A percentile compares a stretch with the other conserved stretches of the same genome.
phyloP scores from a whole-genome alignment of 2,329 filamentous ascomycete species.

The Aschersonia sp. region DNA sequence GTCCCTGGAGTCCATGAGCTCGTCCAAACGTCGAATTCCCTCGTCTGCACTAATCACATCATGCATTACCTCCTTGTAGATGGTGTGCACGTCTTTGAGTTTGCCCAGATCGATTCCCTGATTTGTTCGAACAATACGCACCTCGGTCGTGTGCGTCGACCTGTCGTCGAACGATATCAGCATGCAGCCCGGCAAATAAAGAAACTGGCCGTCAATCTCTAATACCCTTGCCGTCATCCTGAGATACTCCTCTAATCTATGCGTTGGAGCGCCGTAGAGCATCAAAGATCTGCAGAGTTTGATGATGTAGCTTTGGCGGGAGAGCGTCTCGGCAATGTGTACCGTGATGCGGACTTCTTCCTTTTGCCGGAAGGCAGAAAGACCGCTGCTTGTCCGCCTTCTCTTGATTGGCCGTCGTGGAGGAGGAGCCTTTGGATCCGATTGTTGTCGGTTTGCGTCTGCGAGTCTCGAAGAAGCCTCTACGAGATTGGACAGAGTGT shows the following conservation, averaged over 20 bases:
- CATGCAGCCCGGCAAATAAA: slow-evolving; percentile 87
- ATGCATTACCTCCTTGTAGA: slow-evolving; percentile 53
- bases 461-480: slow-evolving; percentile 24
- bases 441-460: slow-evolving; percentile 8
- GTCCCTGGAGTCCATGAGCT: slow-evolving; percentile 36
- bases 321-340: slow-evolving; percentile 52
- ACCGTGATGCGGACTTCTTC: slow-evolving; percentile 31
- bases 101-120: slow-evolving; percentile 48
- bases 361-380: slow-evolving; percentile 24
- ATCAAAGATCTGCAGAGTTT: slow-evolving; percentile 76
- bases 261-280: slow-evolving; percentile 78
- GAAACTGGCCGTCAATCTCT: slow-evolving; percentile 74
- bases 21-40: slow-evolving; percentile 36
- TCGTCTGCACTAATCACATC: slow-evolving; percentile 44
- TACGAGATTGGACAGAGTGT: slow-evolving; percentile 30
- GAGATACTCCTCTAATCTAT: slow-evolving; percentile 82
- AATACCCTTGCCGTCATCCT: slow-evolving; percentile 71
- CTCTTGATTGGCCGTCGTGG: slow-evolving; percentile 21
- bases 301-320: slow-evolving; percentile 68
- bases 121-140: slow-evolving; percentile 44
- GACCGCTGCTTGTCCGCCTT: slow-evolving; percentile 19
- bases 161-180: slow-evolving; percentile 75
- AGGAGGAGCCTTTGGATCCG: slow-evolving; percentile 8
- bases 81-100: slow-evolving; percentile 43
- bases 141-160: slow-evolving; percentile 50